Conservation (phyloP, 371 early-diverging fungal species). For the Encephalitozoon romaleae region DNA sequence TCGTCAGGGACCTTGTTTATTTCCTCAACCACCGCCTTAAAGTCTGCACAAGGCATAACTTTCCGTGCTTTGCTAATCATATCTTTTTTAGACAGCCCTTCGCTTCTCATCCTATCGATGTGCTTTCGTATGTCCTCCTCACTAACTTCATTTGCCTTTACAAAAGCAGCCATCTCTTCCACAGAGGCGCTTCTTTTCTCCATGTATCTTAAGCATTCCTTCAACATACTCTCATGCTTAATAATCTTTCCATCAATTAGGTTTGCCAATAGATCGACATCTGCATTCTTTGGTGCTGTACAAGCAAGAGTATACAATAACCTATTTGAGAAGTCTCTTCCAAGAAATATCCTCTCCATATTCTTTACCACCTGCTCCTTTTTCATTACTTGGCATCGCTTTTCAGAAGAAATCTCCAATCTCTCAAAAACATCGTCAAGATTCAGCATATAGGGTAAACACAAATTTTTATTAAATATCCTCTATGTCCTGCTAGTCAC, state of each 20-base stretch:
- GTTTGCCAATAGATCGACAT: conserved; percentile 19
- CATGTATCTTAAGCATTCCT: conserved; percentile 10
- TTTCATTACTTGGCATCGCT: conserved; percentile 33
- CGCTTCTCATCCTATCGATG: not conserved
- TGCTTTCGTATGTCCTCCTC: conserved; percentile 16
- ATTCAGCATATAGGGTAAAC: conserved; percentile 15
- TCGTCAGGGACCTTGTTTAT: conserved; percentile 8
- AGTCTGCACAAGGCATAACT: conserved; percentile 30
- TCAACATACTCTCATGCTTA: conserved; percentile 42
- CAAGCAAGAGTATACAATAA: conserved; percentile 46
- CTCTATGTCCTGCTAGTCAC: not conserved
- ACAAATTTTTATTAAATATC: conserved; percentile 3
- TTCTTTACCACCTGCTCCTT: conserved; percentile 42
- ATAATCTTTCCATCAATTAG: conserved; percentile 23
- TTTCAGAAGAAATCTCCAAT: conserved; percentile 34
- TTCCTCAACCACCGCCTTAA: conserved; percentile 29
- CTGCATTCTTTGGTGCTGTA: conserved; percentile 35
- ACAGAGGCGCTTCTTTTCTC: not conserved
- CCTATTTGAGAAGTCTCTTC: conserved; percentile 15
- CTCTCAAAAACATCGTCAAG: conserved; percentile 25
- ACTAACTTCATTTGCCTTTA: conserved; percentile 12
- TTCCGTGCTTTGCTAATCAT: conserved; percentile 37
- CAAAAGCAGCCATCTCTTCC: conserved; percentile 24
- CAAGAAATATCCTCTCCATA: conserved; percentile 17
- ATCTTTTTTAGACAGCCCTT: conserved; percentile 23